Conservation (phyloP, 2,329 filamentous ascomycete species). For the Aspergillus phoenicis region DNA sequence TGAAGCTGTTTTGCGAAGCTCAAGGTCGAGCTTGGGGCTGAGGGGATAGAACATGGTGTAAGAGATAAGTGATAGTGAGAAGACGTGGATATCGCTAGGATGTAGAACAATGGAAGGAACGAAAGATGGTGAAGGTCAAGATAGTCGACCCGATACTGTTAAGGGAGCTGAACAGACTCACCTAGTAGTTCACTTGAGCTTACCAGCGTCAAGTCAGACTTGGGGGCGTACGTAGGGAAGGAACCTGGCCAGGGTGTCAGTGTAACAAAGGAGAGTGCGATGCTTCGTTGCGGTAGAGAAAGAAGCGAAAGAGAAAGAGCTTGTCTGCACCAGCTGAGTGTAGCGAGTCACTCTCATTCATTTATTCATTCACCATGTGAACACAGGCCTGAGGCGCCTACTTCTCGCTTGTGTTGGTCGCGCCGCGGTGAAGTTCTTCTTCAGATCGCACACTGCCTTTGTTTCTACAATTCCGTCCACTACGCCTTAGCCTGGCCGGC, state of each 20-base stretch:
- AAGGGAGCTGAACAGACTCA: neutral
- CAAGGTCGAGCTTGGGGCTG: neutral
- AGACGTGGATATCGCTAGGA: neutral
- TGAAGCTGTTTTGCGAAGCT: neutral
- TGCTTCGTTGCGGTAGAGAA: neutral
- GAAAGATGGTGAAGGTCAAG: neutral
- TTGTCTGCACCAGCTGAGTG: neutral
- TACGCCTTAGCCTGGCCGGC: neutral
- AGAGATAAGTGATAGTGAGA: conserved; percentile 2
- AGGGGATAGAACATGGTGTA: neutral
- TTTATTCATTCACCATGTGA: neutral
- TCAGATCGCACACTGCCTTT: neutral
- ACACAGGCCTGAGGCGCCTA: neutral
- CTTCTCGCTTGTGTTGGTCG: neutral
- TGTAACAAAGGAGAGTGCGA: neutral
- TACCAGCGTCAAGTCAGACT: neutral
- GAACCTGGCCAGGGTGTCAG: neutral
- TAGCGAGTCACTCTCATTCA: neutral
- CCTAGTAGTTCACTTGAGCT: neutral
- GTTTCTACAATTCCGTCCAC: neutral
- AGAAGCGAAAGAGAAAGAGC: neutral
- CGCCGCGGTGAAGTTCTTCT: neutral
- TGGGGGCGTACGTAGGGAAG: neutral
- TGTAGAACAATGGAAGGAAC: neutral
- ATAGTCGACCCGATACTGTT: neutral